A percentile compares a stretch with the other conserved stretches of the same genome.
Evolutionary conservation across 192 early-diverging fungal species (phyloP).

Genomic region (Gonapodya prolifera): DNA sequence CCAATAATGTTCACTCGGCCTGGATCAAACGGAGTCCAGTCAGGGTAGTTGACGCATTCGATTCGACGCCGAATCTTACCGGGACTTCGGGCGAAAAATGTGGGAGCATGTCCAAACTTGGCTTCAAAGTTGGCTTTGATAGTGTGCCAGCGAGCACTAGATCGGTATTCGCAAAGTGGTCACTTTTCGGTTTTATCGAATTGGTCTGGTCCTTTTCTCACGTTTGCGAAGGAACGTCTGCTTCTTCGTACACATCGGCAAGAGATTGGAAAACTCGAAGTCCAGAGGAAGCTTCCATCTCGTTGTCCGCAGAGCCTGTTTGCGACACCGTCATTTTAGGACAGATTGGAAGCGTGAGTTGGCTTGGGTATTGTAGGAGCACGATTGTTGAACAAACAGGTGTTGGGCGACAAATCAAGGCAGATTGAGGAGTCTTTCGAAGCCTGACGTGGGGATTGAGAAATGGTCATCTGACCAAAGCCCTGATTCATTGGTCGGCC

Average conservation of each 20-base stretch:
- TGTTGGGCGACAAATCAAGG: no score
- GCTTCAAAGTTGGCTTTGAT: constrained; percentile 34
- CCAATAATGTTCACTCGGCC: constrained; percentile 15
- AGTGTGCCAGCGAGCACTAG: constrained; percentile 31
- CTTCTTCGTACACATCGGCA: neutral
- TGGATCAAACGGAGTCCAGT: neutral
- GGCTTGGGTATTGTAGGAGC: no score
- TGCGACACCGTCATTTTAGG: no score
- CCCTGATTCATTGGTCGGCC: no score
- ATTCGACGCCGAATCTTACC: constrained; percentile 47
- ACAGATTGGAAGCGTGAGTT: no score
- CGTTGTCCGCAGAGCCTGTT: no score
- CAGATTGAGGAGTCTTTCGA: no score
- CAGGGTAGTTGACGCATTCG: no score
- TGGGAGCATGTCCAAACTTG: constrained; percentile 42
- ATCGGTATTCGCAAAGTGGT: neutral
- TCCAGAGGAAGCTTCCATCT: no score
- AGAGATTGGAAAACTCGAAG: neutral
- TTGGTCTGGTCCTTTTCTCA: neutral
- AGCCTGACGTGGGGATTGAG: no score
- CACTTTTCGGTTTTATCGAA: neutral
- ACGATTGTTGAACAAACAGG: no score
- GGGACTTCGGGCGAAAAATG: constrained; percentile 76
- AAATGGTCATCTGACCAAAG: no score
- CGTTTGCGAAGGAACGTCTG: neutral